Evolutionary conservation across 257 asterid species (phyloP).

Genomic region (Solanum gracilifrons): DNA sequence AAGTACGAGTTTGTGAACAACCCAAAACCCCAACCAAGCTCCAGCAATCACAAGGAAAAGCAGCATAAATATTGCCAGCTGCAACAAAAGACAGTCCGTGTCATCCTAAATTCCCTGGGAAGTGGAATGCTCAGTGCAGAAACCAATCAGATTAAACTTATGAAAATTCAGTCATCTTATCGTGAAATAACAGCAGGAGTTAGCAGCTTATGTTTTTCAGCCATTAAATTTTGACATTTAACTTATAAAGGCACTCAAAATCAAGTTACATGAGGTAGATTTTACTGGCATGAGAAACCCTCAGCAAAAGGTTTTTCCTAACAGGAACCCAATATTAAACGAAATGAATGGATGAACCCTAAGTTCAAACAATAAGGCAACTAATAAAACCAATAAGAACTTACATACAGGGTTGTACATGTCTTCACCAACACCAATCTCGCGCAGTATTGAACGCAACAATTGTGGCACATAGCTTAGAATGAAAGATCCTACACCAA

Average conservation of each 20-base stretch:
- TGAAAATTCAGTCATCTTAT: neutral
- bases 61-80: constrained; percentile 55
- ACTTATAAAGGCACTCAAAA: neutral
- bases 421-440: constrained; percentile 78
- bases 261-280: neutral
- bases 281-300: neutral
- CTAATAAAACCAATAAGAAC: constrained; percentile 28
- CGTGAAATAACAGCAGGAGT: neutral
- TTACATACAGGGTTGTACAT: constrained; percentile 89
- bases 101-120: neutral
- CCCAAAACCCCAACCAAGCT: constrained; percentile 95
- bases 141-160: neutral
- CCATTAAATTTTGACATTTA: neutral
- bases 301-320: neutral
- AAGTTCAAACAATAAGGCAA: neutral
- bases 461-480: constrained; percentile 47
- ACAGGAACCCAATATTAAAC: neutral
- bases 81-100: constrained; percentile 19
- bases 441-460: constrained; percentile 36
- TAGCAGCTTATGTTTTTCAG: neutral
- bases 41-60: constrained; percentile 63
- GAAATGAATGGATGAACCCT: neutral
- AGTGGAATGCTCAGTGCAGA: constrained; percentile 5
- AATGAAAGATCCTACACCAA: constrained; percentile 73
- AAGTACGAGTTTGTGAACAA: constrained; percentile 77